These are phyloP conservation scores for Aureobasidium sp. DNA, from an alignment of 2,329 filamentous ascomycete genomes.

Conservation along the genomic window DNA sequence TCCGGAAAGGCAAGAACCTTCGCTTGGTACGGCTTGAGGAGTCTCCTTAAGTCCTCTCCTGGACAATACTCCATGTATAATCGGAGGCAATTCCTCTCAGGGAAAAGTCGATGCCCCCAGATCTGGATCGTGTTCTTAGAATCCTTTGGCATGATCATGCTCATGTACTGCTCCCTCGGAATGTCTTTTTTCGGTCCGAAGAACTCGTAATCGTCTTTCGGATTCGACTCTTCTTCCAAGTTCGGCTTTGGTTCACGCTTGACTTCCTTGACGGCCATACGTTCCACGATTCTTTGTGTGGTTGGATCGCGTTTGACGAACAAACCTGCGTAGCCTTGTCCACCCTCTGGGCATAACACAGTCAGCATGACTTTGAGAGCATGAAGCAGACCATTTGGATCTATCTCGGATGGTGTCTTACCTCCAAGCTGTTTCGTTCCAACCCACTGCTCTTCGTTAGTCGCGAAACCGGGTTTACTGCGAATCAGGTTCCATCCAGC, in stretches of 20 bases:
- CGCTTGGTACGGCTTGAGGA: not conserved
- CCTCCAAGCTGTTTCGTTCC: not conserved
- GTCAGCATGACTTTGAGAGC: not conserved
- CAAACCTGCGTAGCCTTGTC: not conserved
- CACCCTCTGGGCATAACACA: not conserved
- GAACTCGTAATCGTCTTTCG: not conserved
- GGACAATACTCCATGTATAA: conserved; percentile 15
- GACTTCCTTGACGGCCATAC: conserved; percentile 3
- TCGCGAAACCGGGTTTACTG: not conserved
- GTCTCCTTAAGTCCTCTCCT: not conserved
- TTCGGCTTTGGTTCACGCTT: too few species aligned
- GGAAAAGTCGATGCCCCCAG: not conserved
- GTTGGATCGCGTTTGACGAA: not conserved
- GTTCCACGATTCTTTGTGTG: not conserved
- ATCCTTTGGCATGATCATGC: not conserved
- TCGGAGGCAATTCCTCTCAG: not conserved
- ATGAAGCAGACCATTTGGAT: not conserved
- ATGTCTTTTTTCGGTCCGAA: not conserved
- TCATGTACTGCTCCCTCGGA: not conserved
- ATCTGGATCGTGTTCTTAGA: not conserved
- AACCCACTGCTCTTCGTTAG: not conserved
- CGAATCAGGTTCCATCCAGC: not conserved
- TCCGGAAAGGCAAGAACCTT: conserved; percentile 13
- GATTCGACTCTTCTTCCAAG: not conserved
- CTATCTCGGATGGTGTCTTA: not conserved